A percentile compares a stretch with the other conserved stretches of the same genome.
phyloP scores from a whole-genome alignment of 2,329 filamentous ascomycete species.

The Botrytis fragariae region DNA sequence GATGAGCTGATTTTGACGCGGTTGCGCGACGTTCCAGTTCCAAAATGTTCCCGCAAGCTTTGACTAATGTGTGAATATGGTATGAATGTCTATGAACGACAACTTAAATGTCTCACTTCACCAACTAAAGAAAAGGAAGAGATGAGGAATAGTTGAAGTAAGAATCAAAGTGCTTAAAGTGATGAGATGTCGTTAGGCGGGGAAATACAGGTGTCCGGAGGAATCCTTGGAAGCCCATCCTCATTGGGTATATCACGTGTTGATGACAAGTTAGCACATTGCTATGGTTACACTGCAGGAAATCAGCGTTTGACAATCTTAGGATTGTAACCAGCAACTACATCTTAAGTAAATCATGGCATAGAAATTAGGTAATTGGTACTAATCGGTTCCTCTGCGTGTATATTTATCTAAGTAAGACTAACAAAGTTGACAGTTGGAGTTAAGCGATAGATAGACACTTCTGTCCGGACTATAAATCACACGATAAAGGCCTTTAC shows the following conservation, averaged over 20 bases:
- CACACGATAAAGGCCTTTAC: no score
- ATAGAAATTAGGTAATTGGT: accelerated
- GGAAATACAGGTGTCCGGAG: no score
- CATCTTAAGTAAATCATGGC: no score
- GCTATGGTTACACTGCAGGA: not conserved
- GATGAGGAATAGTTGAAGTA: not conserved
- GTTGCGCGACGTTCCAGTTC: not conserved
- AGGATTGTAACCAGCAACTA: not conserved
- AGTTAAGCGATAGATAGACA: no score
- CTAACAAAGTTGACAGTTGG: no score
- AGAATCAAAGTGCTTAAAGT: no score
- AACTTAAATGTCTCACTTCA: not conserved
- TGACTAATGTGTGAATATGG: not conserved
- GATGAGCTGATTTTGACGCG: not conserved
- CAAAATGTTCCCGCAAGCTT: not conserved
- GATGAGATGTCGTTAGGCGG: no score
- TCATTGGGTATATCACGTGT: not conserved
- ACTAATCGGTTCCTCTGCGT: no score
- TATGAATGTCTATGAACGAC: not conserved
- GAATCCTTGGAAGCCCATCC: not conserved
- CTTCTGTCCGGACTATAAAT: no score
- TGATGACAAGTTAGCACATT: not conserved
- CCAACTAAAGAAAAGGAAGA: not conserved
- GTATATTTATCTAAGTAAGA: no score
- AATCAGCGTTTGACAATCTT: not conserved